A percentile compares a stretch with the other conserved stretches of the same genome.
These are phyloP conservation scores for Colletotrichum scovillei DNA, from an alignment of 2,329 filamentous ascomycete species.

Conservation along the genomic window DNA sequence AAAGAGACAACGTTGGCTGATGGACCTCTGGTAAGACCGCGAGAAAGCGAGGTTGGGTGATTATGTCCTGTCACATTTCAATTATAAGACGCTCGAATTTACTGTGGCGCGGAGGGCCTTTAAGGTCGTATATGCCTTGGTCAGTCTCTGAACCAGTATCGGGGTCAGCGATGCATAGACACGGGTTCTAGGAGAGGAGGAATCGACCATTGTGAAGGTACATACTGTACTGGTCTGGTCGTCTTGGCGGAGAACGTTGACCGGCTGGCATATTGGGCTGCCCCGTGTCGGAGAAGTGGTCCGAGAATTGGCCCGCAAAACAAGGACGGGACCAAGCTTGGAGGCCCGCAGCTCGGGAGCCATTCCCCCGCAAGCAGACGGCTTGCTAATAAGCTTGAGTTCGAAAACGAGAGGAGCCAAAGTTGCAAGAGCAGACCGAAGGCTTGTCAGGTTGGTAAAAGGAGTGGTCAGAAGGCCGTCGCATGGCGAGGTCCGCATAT, in stretches of 20 bases:
- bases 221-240: too few relatives aligned
- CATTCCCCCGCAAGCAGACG: slow-evolving; percentile 17
- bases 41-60: not conserved
- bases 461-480: not conserved
- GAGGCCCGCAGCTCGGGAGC: slow-evolving; percentile 18
- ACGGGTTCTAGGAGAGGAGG: too few relatives aligned
- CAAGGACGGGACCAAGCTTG: slow-evolving; percentile 16
- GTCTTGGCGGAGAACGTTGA: not conserved
- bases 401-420: not conserved
- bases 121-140: too few relatives aligned
- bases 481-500: not conserved
- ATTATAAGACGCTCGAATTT: too few relatives aligned
- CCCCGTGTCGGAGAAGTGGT: slow-evolving; percentile 25
- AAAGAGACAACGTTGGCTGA: not conserved
- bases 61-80: too few relatives aligned
- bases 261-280: not conserved
- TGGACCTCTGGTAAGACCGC: not conserved
- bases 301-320: slow-evolving; percentile 30
- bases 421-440: not conserved
- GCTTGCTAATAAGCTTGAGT: not conserved
- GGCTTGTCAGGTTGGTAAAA: not conserved
- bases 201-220: too few relatives aligned
- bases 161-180: too few relatives aligned
- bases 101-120: too few relatives aligned
- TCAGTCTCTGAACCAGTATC: too few relatives aligned